These are phyloP conservation scores for Trametes hirsuta DNA, from an alignment of 1,284 basidiomycete species.

Conservation along the genomic window DNA sequence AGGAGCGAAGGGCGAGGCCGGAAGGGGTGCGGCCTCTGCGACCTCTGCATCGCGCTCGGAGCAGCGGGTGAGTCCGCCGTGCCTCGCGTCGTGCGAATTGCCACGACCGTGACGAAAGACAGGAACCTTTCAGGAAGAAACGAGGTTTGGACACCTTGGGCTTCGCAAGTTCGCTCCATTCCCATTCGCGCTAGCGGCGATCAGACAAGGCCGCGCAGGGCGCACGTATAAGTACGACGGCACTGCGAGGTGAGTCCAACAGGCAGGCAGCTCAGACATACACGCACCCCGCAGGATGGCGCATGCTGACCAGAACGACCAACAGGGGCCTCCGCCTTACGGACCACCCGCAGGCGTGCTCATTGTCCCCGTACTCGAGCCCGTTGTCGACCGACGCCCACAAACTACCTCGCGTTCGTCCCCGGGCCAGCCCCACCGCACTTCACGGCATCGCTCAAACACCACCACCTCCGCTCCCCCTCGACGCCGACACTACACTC, in stretches of 20 bases:
- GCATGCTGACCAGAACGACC: not conserved
- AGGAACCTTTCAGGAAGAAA: not conserved
- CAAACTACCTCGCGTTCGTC: not conserved
- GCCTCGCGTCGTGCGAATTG: constrained; percentile 3
- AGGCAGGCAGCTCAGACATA: not conserved
- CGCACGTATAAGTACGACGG: constrained; percentile 6
- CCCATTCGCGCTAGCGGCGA: constrained; percentile 13
- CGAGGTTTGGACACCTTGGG: constrained; percentile 6
- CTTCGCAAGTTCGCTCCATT: constrained; percentile 3
- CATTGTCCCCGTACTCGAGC: constrained; percentile 7
- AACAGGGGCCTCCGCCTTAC: constrained; percentile 23
- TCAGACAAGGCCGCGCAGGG: not conserved
- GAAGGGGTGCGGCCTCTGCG: not conserved
- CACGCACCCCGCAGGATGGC: not conserved
- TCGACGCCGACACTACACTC: not conserved
- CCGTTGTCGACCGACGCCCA: not conserved
- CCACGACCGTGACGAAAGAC: constrained; percentile 8
- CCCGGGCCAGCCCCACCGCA: not conserved
- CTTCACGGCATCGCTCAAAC: constrained; percentile 15
- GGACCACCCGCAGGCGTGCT: constrained; percentile 8
- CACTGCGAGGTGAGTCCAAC: constrained; percentile 2
- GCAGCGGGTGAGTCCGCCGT: not conserved
- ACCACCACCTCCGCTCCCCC: constrained; percentile 7
- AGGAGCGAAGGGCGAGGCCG: not conserved
- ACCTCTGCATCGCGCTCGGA: not conserved